Evolutionary conservation across 768 basidiomycete species (phyloP).

Genomic region (Erythrobasidium yunnanense): DNA sequence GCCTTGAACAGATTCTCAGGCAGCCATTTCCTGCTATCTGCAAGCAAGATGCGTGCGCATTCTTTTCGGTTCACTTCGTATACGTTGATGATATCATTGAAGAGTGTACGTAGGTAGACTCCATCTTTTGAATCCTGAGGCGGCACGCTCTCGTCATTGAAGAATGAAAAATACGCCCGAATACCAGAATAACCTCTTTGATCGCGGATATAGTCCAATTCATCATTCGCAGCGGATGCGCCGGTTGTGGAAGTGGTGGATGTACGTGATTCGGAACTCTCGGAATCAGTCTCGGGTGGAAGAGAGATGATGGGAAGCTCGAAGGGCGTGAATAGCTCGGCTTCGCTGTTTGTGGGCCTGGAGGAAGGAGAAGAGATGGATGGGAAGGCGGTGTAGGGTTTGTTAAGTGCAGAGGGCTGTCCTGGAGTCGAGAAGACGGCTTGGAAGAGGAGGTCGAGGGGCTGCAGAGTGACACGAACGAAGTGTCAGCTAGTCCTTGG

Average conservation of each 20-base stretch:
- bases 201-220: conserved; percentile 7
- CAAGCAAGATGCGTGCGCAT: conserved; percentile 67
- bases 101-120: conserved; percentile 52
- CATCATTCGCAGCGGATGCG: background rate
- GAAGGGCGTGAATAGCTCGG: conserved; percentile 1
- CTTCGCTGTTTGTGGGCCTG: background rate
- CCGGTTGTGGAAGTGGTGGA: background rate
- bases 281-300: conserved; percentile 14
- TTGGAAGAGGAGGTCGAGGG: conserved; percentile 2
- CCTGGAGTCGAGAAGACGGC: background rate
- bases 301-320: conserved; percentile 16
- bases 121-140: background rate
- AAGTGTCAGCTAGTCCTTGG: no score
- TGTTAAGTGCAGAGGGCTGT: background rate
- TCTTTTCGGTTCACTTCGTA: conserved; percentile 96
- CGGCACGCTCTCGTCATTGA: conserved; percentile 26
- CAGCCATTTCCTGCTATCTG: conserved; percentile 50
- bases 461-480: background rate
- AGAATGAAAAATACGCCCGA: conserved; percentile 1
- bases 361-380: background rate
- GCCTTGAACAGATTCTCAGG: conserved; percentile 60
- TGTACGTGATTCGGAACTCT: background rate
- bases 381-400: conserved; percentile 14
- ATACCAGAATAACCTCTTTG: conserved; percentile 18
- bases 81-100: conserved; percentile 70